Conservation (phyloP, 306 rosid genomes). For the Cajanus cajan region DNA sequence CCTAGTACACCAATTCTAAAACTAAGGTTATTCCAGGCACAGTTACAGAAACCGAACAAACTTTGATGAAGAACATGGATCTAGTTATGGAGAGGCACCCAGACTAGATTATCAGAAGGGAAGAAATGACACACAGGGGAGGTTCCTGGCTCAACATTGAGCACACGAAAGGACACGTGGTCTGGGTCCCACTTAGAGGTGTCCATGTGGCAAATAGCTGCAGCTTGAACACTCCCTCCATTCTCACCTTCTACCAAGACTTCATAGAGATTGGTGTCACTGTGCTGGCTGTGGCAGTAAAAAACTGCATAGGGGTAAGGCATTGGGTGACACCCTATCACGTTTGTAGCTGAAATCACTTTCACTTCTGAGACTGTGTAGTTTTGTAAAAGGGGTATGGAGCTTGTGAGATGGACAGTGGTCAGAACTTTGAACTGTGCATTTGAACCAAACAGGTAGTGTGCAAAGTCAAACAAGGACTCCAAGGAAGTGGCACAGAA, state of each 20-base stretch:
- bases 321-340: constrained; percentile 68
- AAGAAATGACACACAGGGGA: constrained; percentile 81
- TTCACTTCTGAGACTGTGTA: constrained; percentile 47
- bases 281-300: constrained; percentile 63
- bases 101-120: constrained; percentile 59
- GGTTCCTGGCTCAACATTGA: constrained; percentile 50
- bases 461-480: constrained; percentile 54
- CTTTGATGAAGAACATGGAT: not conserved
- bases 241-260: constrained; percentile 49
- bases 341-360: constrained; percentile 43
- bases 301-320: constrained; percentile 80
- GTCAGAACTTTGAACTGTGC: constrained; percentile 45
- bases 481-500: constrained; percentile 71
- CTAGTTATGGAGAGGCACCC: constrained; percentile 41
- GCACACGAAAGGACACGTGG: constrained; percentile 58
- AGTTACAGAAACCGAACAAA: not conserved
- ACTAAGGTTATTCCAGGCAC: not conserved
- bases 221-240: constrained; percentile 57
- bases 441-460: constrained; percentile 38
- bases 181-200: constrained; percentile 68
- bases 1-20: constrained; percentile 3
- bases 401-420: constrained; percentile 42
- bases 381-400: constrained; percentile 50
- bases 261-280: constrained; percentile 50
- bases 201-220: constrained; percentile 80